Evolutionary conservation across 306 rosid species (phyloP), one percentile per base, ranked within the genome.

Genomic region (Quercus gilva): DNA sequence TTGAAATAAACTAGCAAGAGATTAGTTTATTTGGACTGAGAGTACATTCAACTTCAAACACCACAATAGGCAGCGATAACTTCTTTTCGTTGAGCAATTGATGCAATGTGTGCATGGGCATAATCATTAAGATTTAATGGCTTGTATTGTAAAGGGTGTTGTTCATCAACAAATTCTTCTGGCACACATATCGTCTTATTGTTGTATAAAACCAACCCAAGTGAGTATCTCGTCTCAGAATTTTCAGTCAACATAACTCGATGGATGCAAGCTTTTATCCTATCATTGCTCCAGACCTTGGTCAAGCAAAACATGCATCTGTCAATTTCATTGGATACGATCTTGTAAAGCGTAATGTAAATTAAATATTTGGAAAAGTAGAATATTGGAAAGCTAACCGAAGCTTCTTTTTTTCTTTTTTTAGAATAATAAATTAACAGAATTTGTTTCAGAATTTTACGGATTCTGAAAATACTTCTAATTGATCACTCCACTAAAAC

Each of bases 281-380:
- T 73, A 37, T 79, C 74, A 13, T 79, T 79, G 68, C 78, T 73
- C 78, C 74, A 79, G 18, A 14, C 71, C 25, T 65, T 2, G 21
- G 1, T 33, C 13, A 65, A 7, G 0, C 5, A 7, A 53, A 49
- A 23, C n/a, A 72, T 51, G 9, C 43, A 53, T 56, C 13, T 5
- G 10, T 41, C 49, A 41, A 41, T 41, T 41, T 41, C 8, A 41
- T 41, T 41, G 11, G 49, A 41, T 41, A 41, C 11, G 11, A 41
- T 41, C 49, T 41, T 41, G 49, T 41, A 41, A 41, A 41, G 49
- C 49, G 11, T 41, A 41, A 41, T 4, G 5, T 31, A 31, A 31
- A 31, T 31, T 31, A 31, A 31, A 31, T 31, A 31, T 4, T 31
- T 31, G 35, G 35, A 31, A 31, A 31, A 31, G 5, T 31, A 31